Conservation (phyloP, 2,329 filamentous ascomycete genomes). For the Lasiodiplodia theobromae region DNA sequence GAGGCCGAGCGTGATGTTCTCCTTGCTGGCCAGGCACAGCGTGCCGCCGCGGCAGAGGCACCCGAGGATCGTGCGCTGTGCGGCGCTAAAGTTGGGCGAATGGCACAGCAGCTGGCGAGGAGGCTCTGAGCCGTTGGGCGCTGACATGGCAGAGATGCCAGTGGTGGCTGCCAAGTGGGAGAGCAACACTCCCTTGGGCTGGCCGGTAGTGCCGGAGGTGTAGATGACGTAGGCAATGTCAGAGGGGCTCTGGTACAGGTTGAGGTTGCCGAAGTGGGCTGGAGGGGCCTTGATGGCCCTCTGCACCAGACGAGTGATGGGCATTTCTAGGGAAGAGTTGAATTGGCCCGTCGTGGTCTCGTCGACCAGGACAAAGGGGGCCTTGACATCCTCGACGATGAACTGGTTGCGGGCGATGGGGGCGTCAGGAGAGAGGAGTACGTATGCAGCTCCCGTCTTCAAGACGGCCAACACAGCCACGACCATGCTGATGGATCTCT, state of each 20-base stretch:
- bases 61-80: slow-evolving; percentile 33
- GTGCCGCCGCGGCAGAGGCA: slow-evolving; percentile 51
- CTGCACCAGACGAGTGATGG: neutral
- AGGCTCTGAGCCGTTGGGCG: no score
- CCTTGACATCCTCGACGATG: neutral
- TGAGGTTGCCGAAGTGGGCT: neutral
- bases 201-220: slow-evolving; percentile 23
- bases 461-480: slow-evolving; percentile 36
- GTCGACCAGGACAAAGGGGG: neutral
- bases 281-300: neutral
- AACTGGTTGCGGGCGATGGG: slow-evolving; percentile 50
- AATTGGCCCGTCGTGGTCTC: neutral
- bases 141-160: neutral
- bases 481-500: slow-evolving; percentile 32
- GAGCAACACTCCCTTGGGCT: slow-evolving; percentile 25
- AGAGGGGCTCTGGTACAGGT: neutral
- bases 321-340: neutral
- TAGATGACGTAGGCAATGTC: slow-evolving; percentile 20
- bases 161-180: slow-evolving; percentile 1
- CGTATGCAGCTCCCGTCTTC: slow-evolving; percentile 57
- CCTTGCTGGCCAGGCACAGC: slow-evolving; percentile 63
- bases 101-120: slow-evolving; percentile 2
- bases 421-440: slow-evolving; percentile 29
- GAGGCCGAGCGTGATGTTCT: slow-evolving; percentile 58
- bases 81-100: neutral